phyloP scores from a whole-genome alignment of 768 basidiomycete genomes.

The Udeniomyces megalosporus region DNA sequence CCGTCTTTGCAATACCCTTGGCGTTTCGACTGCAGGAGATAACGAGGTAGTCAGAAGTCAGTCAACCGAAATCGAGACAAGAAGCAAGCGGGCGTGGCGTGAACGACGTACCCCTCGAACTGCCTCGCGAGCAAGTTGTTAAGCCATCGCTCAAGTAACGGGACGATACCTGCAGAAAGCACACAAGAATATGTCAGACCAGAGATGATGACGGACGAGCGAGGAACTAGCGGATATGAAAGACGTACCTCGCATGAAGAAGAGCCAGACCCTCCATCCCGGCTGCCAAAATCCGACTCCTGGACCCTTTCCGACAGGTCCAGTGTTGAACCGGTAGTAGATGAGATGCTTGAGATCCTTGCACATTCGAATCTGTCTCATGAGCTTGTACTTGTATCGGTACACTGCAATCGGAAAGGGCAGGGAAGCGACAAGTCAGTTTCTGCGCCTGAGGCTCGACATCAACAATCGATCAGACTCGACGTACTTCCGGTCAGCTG shows the following conservation, averaged over 20 bases:
- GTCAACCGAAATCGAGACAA: too few relatives aligned
- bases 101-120: conserved; percentile 53
- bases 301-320: conserved; percentile 96
- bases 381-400: conserved; percentile 99
- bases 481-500: conserved; percentile 66
- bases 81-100: too few relatives aligned
- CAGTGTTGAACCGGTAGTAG: conserved; percentile 98
- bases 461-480: not conserved
- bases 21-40: conserved; percentile 41
- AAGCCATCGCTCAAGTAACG: conserved; percentile 91
- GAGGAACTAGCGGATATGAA: not conserved
- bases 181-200: not conserved
- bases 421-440: not conserved
- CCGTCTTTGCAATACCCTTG: conserved; percentile 30
- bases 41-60: not conserved
- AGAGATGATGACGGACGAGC: not conserved
- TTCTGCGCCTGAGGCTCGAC: too few relatives aligned
- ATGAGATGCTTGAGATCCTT: conserved; percentile 78
- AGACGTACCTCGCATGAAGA: conserved; percentile 83
- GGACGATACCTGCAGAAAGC: conserved; percentile 46
- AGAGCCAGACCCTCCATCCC: conserved; percentile 98
- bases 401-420: conserved; percentile 42
- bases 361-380: conserved; percentile 99
- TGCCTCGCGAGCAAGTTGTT: conserved; percentile 94
- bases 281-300: conserved; percentile 99